Evolutionary conservation across 371 early-diverging fungal genomes (phyloP), one percentile per base, ranked within the genome.

Genomic region (Mucor racemosus): DNA sequence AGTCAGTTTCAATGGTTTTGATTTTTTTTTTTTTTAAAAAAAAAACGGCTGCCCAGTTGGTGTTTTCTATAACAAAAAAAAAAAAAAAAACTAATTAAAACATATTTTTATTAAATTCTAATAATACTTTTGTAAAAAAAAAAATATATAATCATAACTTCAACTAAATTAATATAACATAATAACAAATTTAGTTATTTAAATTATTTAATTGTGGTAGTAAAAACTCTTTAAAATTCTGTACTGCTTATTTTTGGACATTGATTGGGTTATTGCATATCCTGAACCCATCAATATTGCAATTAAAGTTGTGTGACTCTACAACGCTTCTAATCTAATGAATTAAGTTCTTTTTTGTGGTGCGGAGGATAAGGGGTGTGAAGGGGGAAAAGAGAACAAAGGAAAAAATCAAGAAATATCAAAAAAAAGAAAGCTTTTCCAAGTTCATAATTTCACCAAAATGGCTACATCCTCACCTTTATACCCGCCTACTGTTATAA

Each of bases 381-480:
- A 46, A 50, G 21, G n/a, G 48, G 21, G 19, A 7, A 50, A 21
- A 4, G 50, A 1, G 50, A 50, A 21, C 26, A 5, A 15, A 17
- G 14, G 46, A 17, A 41, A n/a, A 19, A 50, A 4, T 1, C 50
- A 21, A 50, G 19, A 26, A 53, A 13, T 13, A 53, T 21, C 11
- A 26, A 26, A 26, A 26, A 26, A 26, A 26, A 26, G 26, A 26
- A 26, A 26, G 26, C 14, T 53, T 53, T 53, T 31, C 21, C 31
- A 31, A 31, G 11, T 31, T 31, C 5, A 31, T 6, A 6, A 31
- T 31, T 36, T 8, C 36, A 36, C 21, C 60, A 68, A 54, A 55
- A 68, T 68, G 69, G 64, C 69, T 17, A 58, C 63, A 21, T 46
- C 64, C 34, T 54, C 67, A 34, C 60, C 67, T 31, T 17, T 62